Evolutionary conservation across 768 basidiomycete genomes (phyloP), one percentile per base, ranked within the genome.

Genomic region (Paxillus ammoniavirescens): DNA sequence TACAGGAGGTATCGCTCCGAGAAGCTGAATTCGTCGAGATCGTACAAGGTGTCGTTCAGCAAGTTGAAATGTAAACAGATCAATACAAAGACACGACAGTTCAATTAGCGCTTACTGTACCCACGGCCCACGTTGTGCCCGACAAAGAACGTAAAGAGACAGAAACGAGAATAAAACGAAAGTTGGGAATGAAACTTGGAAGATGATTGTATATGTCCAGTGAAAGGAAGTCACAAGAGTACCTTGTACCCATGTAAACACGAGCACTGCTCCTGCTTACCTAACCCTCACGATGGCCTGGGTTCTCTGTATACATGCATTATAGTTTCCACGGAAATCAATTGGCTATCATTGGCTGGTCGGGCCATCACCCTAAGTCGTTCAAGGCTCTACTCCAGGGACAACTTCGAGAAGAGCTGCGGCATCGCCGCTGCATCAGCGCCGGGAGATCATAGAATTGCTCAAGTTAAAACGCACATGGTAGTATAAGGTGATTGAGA

Each of bases 21-120:
- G 49, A 52, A 30, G 47, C 55, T 59, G 58, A 63, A 50, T 57
- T 63, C 47, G 55, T 57, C 50, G 51, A 31, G 56, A 58, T 58
- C 61, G 64, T 54, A 53, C 48, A 41, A 21, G 35, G 52, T 60
- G 69, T 71, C 57, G 67, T 56, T 52, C 61, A 42, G 56, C 49
- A 63, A 56, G 63, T 71, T 69, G 46, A 40, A 52, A 45, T 42
- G 55, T 50, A 69, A 69, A 69, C 61, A 69, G 42, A 59, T 64
- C 69, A 69, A 71, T 9, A 72, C 70, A 71, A 63, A 53, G 18
- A 33, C 58, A 56, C 48, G 62, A 54, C 51, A 41, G 56, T 60
- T 51, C 57, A 45, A 46, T 14, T 15, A 13, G 57, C 62, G 61
- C 63, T 68, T 58, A 61, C 63, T 21, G 41, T 47, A 38, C 21